Evolutionary conservation across 352 stramenopile genomes (phyloP), one percentile per base, ranked within the genome.

Genomic region (Globisporangium irregulare): DNA sequence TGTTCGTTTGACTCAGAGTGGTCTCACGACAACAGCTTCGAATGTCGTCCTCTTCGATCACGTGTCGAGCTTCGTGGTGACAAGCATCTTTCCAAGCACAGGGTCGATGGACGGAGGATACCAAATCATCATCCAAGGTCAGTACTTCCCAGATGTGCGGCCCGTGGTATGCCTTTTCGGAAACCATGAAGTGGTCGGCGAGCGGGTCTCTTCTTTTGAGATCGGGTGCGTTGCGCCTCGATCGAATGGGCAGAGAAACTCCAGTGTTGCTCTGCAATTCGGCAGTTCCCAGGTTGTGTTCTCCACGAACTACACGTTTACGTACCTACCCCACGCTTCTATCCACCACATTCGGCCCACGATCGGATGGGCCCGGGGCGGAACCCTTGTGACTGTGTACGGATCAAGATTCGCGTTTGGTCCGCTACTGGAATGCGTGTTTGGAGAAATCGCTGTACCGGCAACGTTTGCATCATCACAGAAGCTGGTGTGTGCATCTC

Each of bases 291-390:
- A 63, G 18, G 0, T 48, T 10, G 64, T 54, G 15, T 38, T 62
- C 0, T 9, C 64, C 22, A 74, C 67, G 0, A 59, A 59, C 22
- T 18, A 38, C 5, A 57, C 15, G 3, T 74, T 79, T 34, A 61
- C 53, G 18, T 76, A 73, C 43, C 10, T 53, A 12, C 20, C 58
- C 5, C 60, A 62, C 15, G 69, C 79, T 24, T 59, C 18, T 12
- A 59, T 81, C 10, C 65, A 67, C 18, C 46, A 61, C 20, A 78
- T 81, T 43, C 61, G 64, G 4, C 79, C 79, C 7, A 12, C 48
- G 5, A 67, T 73, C 0, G 79, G 79, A 18, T 87, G 79, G 77
- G 74, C 67, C 60, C 69, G 70, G 20, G 75, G 79, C 9, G 73
- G 73, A 20, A 78, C 73, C 6, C 14, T 22, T 2, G 66, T 87